phyloP scores from a whole-genome alignment of 2,329 filamentous ascomycete species.

The Alternaria angustiovoidea region DNA sequence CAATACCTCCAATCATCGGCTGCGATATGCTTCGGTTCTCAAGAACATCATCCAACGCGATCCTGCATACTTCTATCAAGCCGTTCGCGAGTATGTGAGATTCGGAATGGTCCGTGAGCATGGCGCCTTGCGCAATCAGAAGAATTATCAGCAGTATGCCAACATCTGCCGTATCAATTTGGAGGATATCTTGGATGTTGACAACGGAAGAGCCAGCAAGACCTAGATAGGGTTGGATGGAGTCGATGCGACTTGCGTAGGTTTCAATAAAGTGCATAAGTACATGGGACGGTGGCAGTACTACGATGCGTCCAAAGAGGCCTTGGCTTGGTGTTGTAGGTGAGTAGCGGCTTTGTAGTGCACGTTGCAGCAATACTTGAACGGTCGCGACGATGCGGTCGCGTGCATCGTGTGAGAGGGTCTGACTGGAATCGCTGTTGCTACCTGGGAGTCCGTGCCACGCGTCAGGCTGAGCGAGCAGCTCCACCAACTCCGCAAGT shows the following conservation, averaged over 20 bases:
- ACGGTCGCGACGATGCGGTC: slow-evolving; percentile 12
- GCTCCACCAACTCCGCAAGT: slow-evolving; percentile 9
- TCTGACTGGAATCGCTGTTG: neutral
- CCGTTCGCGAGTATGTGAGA: slow-evolving; percentile 10
- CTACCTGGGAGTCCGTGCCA: slow-evolving; percentile 4
- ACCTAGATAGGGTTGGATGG: slow-evolving; percentile 13
- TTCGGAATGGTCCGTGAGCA: slow-evolving; percentile 12
- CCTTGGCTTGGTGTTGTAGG: slow-evolving; percentile 4
- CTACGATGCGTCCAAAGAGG: slow-evolving; percentile 14
- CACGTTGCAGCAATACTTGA: slow-evolving; percentile 8
- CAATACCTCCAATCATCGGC: slow-evolving; percentile 8
- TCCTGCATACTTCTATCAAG: slow-evolving; percentile 12
- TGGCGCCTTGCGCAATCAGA: slow-evolving; percentile 10
- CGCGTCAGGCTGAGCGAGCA: slow-evolving; percentile 5
- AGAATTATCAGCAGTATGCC: slow-evolving; percentile 13
- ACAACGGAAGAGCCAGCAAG: slow-evolving; percentile 8
- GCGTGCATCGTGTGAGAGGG: slow-evolving; percentile 8
- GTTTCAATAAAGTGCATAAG: slow-evolving; percentile 10
- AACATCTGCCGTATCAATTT: slow-evolving; percentile 7
- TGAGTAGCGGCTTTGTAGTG: slow-evolving; percentile 1
- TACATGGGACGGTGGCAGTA: slow-evolving; percentile 10
- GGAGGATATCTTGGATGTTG: slow-evolving; percentile 9
- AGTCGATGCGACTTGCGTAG: slow-evolving; percentile 11
- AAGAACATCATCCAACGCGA: slow-evolving; percentile 12
- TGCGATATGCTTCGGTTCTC: slow-evolving; percentile 13